phyloP scores from a whole-genome alignment of 495 filamentous ascomycete species.

The Parmelia sp. region DNA sequence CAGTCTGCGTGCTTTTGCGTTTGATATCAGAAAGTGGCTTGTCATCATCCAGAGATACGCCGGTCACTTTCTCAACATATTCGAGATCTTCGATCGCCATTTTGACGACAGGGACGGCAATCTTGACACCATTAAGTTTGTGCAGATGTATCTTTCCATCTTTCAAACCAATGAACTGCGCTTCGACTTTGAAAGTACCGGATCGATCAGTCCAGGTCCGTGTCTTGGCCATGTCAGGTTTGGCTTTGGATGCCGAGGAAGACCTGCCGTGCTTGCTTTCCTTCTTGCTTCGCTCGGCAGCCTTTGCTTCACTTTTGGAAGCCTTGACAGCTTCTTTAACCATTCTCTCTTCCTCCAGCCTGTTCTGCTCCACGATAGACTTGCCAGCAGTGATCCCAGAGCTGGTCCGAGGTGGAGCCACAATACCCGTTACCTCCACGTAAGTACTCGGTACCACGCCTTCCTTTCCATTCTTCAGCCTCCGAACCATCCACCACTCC shows the following conservation, averaged over 20 bases:
- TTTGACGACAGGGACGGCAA: constrained; percentile 88
- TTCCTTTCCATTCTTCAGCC: constrained; percentile 82
- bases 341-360: constrained; percentile 72
- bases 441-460: constrained; percentile 99
- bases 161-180: constrained; percentile 86
- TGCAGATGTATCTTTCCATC: constrained; percentile 98
- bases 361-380: constrained; percentile 75
- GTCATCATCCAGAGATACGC: constrained; percentile 90
- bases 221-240: constrained; percentile 77
- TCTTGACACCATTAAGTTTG: constrained; percentile 96
- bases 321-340: constrained; percentile 66
- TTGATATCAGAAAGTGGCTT: constrained; percentile 84
- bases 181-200: constrained; percentile 94
- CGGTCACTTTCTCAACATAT: constrained; percentile 81
- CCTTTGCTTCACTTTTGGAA: constrained; percentile 47
- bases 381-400: constrained; percentile 57
- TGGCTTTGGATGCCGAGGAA: constrained; percentile 54
- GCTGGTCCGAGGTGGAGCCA: constrained; percentile 39
- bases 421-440: constrained; percentile 71
- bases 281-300: constrained; percentile 63
- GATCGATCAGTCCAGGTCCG: constrained; percentile 92
- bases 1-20: constrained; percentile 32
- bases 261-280: constrained; percentile 51
- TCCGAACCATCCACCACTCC: constrained; percentile 96
- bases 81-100: constrained; percentile 95